Evolutionary conservation across 768 basidiomycete genomes (phyloP), one percentile per base, ranked within the genome.

Genomic region (Leucogyrophana mollusca): DNA sequence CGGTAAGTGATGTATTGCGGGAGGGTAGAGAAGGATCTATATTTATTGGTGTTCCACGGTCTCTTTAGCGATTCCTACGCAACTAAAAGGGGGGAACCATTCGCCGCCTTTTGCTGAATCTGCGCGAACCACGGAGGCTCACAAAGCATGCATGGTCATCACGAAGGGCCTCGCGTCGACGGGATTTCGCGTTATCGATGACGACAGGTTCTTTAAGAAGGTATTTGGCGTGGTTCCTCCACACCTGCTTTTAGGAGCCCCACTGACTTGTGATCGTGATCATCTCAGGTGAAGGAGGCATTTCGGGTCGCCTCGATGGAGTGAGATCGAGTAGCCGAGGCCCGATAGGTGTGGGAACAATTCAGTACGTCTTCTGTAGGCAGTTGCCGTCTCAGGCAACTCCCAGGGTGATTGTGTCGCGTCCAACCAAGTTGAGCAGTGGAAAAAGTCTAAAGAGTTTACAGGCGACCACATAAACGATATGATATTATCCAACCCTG

Each of bases 21-120:
- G 27, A 30, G 13, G 27, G 27, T 30, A 30, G 6, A 22, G 11
- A 8, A 18, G 52, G 48, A 49, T 35, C 53, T 68, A 17, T 61
- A 64, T 6, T 53, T 59, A 42, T 43, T 30, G 55, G 58, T 50
- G 61, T 54, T 17, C 36, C 42, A 55, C 48, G 45, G 37, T 20
- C 24, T 35, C 21, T 23, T 40, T 51, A 86, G 85, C 81, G 22
- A 88, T 90, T 43, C 87, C 87, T n/a, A 85, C 85, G 5, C 69
- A 71, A 51, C 77, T 79, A 6, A 68, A 76, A 41, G 87, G 86
- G 34, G 83, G 82, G n/a, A 90, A 90, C 56, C 88, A 90, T 55
- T 88, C 88, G 1, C 71, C 79, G 9, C 77, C 71, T 4, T 90
- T 90, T 60, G 68, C 83, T 17, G 64, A 68, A 43, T 73, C 88